A percentile compares a stretch with the other conserved stretches of the same genome.
phyloP scores from a whole-genome alignment of 2,329 filamentous ascomycete genomes.

The Exophiala mesophila region DNA sequence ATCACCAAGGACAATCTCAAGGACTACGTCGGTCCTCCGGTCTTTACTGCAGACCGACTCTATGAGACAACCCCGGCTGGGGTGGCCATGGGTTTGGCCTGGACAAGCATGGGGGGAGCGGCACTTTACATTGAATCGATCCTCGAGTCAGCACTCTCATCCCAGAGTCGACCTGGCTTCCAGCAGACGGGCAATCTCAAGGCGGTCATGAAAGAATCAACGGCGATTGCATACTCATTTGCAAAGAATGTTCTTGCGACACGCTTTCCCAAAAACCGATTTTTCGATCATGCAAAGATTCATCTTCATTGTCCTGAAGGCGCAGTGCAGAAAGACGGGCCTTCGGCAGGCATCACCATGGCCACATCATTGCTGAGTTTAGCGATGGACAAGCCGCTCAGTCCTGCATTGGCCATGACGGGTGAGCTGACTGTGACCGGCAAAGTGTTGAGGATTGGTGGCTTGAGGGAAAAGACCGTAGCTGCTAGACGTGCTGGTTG shows the following conservation, averaged over 20 bases:
- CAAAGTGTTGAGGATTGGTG: slow-evolving; percentile 92
- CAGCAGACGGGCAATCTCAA: slow-evolving; percentile 94
- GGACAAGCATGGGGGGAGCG: slow-evolving; percentile 95
- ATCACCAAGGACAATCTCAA: slow-evolving; percentile 89
- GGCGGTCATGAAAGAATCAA: slow-evolving; percentile 97
- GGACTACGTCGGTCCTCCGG: slow-evolving; percentile 91
- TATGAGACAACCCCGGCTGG: slow-evolving; percentile 92
- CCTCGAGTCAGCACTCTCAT: slow-evolving; percentile 72
- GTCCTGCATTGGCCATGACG: slow-evolving; percentile 93
- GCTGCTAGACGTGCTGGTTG: slow-evolving; percentile 88
- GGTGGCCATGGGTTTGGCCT: slow-evolving; percentile 95
- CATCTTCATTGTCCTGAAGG: slow-evolving; percentile 97
- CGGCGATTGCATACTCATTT: slow-evolving; percentile 91
- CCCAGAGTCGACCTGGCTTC: slow-evolving; percentile 69
- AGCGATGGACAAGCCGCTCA: slow-evolving; percentile 70
- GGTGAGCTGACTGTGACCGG: slow-evolving; percentile 95
- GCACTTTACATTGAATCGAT: slow-evolving; percentile 98
- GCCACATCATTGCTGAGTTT: slow-evolving; percentile 85
- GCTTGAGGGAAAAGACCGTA: slow-evolving; percentile 93
- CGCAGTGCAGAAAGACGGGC: slow-evolving; percentile 88
- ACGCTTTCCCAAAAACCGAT: slow-evolving; percentile 82
- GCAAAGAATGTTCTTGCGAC: slow-evolving; percentile 83
- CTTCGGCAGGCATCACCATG: slow-evolving; percentile 95
- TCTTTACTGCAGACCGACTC: slow-evolving; percentile 91
- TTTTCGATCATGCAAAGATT: slow-evolving; percentile 92